These are phyloP conservation scores for Nicotiana tomentosiformis DNA, from an alignment of 257 asterid species.

Conservation along the genomic window DNA sequence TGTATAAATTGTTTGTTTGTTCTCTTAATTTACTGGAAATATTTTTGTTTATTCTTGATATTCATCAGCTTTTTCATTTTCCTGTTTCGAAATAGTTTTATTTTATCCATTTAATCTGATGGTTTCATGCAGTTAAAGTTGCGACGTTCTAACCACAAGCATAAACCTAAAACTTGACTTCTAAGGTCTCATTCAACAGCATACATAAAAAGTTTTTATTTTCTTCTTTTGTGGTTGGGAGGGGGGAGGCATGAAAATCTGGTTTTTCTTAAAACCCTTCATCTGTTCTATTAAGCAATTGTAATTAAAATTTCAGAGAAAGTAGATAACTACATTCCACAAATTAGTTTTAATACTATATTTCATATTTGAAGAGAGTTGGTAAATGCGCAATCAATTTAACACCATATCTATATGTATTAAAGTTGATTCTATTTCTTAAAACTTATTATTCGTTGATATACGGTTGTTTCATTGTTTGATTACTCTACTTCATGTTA, in stretches of 20 bases:
- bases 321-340: not conserved
- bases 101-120: not conserved
- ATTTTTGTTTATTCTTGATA: not conserved
- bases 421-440: not conserved
- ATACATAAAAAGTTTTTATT: not conserved
- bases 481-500: not conserved
- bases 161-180: not conserved
- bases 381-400: not conserved
- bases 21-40: not conserved
- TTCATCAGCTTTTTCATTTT: not conserved
- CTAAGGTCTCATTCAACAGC: not conserved
- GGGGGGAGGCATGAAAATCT: not conserved
- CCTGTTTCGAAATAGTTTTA: no score
- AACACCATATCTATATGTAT: not conserved
- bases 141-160: not conserved
- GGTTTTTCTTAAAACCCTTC: not conserved
- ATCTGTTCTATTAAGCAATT: not conserved
- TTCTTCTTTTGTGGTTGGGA: not conserved
- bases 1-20: not conserved
- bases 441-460: not conserved
- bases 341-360: not conserved
- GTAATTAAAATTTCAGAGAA: not conserved
- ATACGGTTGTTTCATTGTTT: not conserved
- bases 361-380: not conserved
- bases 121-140: not conserved